Percentiles rank a stretch among this genome's conserved stretches.
Evolutionary conservation across 2,329 filamentous ascomycete species (phyloP).

Genomic region (Aspergillus thermomutatus): DNA sequence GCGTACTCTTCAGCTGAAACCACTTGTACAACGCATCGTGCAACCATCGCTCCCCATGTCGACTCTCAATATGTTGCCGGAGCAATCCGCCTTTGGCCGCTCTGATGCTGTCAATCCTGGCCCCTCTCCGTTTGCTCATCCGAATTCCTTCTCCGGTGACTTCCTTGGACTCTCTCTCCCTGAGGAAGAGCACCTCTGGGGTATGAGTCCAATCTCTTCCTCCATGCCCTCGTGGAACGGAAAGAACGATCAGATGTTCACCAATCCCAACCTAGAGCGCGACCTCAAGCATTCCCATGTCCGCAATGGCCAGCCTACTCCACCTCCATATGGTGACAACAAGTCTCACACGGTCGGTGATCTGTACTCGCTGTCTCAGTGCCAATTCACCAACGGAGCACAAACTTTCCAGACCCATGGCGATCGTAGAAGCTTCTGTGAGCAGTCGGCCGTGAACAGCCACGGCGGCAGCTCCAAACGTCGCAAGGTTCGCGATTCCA

Average conservation of each 20-base stretch:
- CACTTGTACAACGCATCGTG: background rate
- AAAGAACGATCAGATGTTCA: constrained; percentile 24
- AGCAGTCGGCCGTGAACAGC: constrained; percentile 17
- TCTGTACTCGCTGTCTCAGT: constrained; percentile 5
- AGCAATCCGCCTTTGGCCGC: constrained; percentile 15
- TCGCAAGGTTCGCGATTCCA: constrained; percentile 12
- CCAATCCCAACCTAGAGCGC: constrained; percentile 25
- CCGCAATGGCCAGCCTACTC: constrained; percentile 38
- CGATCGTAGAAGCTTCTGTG: constrained; percentile 6
- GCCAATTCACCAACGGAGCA: constrained; percentile 2
- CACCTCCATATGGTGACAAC: constrained; percentile 32
- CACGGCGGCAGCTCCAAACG: constrained; percentile 17
- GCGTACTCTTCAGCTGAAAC: background rate
- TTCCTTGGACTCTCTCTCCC: constrained; percentile 27
- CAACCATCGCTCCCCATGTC: constrained; percentile 11
- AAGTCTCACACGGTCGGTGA: background rate
- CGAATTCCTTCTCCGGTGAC: constrained; percentile 23
- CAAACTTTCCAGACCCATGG: background rate
- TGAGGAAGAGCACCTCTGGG: constrained; percentile 32
- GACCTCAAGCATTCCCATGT: constrained; percentile 34
- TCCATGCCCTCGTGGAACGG: constrained; percentile 24
- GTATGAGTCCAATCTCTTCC: constrained; percentile 28
- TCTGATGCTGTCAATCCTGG: constrained; percentile 10
- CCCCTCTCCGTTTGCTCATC: constrained; percentile 4
- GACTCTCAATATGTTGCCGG: constrained; percentile 19